phyloP scores from a whole-genome alignment of 352 stramenopile genomes.

The Pythium graminicola region DNA sequence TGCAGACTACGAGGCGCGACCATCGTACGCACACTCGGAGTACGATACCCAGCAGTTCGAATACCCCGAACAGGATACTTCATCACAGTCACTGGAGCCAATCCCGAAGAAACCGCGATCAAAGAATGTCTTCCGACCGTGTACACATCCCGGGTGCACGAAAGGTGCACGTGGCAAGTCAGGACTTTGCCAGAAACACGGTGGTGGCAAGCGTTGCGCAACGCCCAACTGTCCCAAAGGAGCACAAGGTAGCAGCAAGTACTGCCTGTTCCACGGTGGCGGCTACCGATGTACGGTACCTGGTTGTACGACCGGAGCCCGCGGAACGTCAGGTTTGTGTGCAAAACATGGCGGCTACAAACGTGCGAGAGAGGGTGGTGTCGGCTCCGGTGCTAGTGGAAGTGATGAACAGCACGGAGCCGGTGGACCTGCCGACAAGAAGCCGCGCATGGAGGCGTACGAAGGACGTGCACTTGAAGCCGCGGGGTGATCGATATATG shows the following conservation, averaged over 20 bases:
- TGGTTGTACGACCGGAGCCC: constrained; percentile 66
- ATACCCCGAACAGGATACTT: neutral
- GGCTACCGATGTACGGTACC: constrained; percentile 75
- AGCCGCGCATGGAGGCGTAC: constrained; percentile 12
- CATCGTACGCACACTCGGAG: neutral
- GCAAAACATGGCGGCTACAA: constrained; percentile 81
- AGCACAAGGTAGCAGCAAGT: constrained; percentile 67
- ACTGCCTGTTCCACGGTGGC: constrained; percentile 79
- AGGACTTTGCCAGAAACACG: constrained; percentile 80
- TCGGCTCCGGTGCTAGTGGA: neutral
- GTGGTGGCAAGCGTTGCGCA: constrained; percentile 73
- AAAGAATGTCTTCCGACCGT: constrained; percentile 71
- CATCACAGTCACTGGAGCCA: constrained; percentile 23
- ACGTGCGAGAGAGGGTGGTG: constrained; percentile 9
- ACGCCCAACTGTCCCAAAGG: constrained; percentile 62
- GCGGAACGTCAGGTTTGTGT: constrained; percentile 66
- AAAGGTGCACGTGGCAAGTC: constrained; percentile 78
- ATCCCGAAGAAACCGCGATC: constrained; percentile 54
- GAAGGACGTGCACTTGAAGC: constrained; percentile 13
- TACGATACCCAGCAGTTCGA: neutral
- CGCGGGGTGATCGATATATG: constrained; percentile 1
- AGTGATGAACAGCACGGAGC: neutral
- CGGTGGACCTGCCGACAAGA: constrained; percentile 13
- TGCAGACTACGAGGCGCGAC: neutral
- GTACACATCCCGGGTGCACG: constrained; percentile 48